phyloP scores from a whole-genome alignment of 78 protist genomes.

The Dictyostelium brefeldianum region DNA sequence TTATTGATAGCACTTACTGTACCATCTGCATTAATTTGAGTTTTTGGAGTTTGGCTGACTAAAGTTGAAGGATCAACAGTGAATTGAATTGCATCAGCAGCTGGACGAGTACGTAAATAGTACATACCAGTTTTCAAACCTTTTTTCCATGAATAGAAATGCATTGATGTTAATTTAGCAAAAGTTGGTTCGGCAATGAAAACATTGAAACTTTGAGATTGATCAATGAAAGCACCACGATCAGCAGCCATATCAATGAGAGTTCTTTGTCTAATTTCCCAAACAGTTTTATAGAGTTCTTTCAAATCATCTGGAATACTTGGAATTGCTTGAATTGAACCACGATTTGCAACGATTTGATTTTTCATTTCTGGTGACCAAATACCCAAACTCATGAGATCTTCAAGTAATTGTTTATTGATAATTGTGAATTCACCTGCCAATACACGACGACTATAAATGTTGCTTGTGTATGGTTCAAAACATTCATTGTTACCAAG shows the following conservation, averaged over 20 bases:
- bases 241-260: conserved; percentile 99
- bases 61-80: conserved; percentile 92
- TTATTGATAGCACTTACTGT: not conserved
- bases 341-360: conserved; percentile 93
- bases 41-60: not conserved
- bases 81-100: conserved; percentile 98
- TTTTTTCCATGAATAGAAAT: conserved; percentile 98
- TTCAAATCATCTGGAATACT: conserved; percentile 94
- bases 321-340: conserved; percentile 93
- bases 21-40: not conserved
- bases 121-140: conserved; percentile 99
- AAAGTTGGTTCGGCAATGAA: conserved; percentile 95
- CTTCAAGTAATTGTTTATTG: conserved; percentile 96
- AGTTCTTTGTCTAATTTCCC: conserved; percentile 97
- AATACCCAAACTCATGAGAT: conserved; percentile 92
- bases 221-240: conserved; percentile 98
- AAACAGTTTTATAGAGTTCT: conserved; percentile 97
- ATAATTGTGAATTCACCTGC: conserved; percentile 98
- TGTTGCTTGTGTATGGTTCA: conserved; percentile 99
- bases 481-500: conserved; percentile 99
- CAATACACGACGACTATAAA: conserved; percentile 96
- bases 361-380: conserved; percentile 93
- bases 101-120: conserved; percentile 98
- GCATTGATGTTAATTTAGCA: conserved; percentile 97
- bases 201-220: conserved; percentile 94